Evolutionary conservation across 352 stramenopile genomes (phyloP), one percentile per base, ranked within the genome.

Genomic region (Globisporangium abappressorium): DNA sequence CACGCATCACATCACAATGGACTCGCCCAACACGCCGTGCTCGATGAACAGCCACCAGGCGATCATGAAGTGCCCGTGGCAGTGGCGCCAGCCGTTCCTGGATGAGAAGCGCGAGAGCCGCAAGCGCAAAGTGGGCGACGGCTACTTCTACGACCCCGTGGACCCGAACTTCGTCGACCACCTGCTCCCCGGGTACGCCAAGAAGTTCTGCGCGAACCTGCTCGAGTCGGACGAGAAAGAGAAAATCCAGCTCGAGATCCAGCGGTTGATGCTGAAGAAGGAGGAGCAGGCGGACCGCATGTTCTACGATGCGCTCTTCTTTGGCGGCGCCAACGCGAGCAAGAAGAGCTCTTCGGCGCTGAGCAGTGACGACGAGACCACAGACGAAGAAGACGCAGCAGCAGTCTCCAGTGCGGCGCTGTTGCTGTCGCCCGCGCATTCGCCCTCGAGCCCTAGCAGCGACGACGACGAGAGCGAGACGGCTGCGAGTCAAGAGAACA

Each of bases 1-100:
- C 22, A 24, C 47, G 4, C 30, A 41, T 47, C 46, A 41, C 47
- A 49, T n/a, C 51, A 36, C 30, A 30, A 92, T 92, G 82, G 79
- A 91, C 72, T 84, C 76, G 24, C 66, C 79, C 46, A 76, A 70
- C 38, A 80, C 78, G 26, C 65, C 76, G 47, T 82, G 65, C 72
- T 58, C 72, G 33, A 80, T 79, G 69, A 84, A 73, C 46, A 88
- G 72, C 58, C 85, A 94, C 76, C 82, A 92, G 69, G 84, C 87
- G 51, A 93, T 95, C 71, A 89, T 95, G 79, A 95, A 95, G 74
- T 95, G 87, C 56, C 87, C 87, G 28, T 95, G 87, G 87, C 87
- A 95, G 64, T 95, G 87, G 87, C 87, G 87, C 34, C 78, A 91
- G 69, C 85, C 87, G 14, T 95, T 95, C 71, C 72, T 95, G 59